Conservation (phyloP, 2,329 filamentous ascomycete genomes). For the Cadophora luteo-olivacea region DNA sequence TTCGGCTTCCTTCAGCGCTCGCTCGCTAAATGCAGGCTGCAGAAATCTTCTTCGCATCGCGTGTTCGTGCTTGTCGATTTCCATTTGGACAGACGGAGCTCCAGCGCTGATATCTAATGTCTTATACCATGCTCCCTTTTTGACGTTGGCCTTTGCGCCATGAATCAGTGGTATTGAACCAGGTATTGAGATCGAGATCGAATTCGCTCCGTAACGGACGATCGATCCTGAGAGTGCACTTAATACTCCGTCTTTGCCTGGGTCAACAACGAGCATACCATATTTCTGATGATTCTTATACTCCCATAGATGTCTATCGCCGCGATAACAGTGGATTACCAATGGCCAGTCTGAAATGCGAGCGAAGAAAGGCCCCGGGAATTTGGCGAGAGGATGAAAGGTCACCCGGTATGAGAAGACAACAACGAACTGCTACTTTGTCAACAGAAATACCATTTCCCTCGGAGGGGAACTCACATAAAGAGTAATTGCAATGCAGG, state of each 20-base stretch:
- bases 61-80: slow-evolving; percentile 26
- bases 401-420: background rate
- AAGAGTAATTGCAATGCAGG: too few species aligned
- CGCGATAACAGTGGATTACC: slow-evolving; percentile 25
- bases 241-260: background rate
- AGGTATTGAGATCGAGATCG: slow-evolving; percentile 23
- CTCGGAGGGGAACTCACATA: background rate
- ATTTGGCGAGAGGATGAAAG: slow-evolving; percentile 10
- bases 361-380: slow-evolving; percentile 15
- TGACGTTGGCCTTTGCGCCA: slow-evolving; percentile 31
- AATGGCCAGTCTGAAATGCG: slow-evolving; percentile 29
- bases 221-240: background rate
- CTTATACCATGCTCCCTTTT: slow-evolving; percentile 31
- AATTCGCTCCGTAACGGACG: slow-evolving; percentile 25
- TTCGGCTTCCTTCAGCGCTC: slow-evolving; percentile 43
- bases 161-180: slow-evolving; percentile 21
- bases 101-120: slow-evolving; percentile 27
- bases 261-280: slow-evolving; percentile 13
- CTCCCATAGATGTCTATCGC: slow-evolving; percentile 30
- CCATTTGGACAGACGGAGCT: slow-evolving; percentile 28
- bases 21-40: slow-evolving; percentile 43
- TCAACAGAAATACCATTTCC: too few species aligned
- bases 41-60: slow-evolving; percentile 35
- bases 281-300: slow-evolving; percentile 30
- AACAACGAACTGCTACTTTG: background rate